Base-by-base conservation (phyloP, 2,329 filamentous ascomycete genomes). In the Eurotiales sp. region DNA sequence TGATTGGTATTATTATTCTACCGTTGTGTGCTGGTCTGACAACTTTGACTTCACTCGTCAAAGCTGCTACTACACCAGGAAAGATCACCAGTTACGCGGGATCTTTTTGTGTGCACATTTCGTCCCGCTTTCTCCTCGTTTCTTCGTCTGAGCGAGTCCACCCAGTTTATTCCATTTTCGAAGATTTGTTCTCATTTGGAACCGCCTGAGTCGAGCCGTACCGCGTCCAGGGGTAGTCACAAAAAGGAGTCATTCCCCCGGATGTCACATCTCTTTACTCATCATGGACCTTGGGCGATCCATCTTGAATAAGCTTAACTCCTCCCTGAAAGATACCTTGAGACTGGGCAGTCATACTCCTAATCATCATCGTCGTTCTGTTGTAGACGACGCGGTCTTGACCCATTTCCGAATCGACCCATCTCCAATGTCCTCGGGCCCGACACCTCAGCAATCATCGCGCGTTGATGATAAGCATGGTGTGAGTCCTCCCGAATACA, bases 231-330 rank as follows among this genome's bases (percentile, higher is more conserved):
- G 34, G 17, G 15, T 15, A 37, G 6, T 17, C 15, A 27, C 15
- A 37, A 36, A 15, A 37, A 37, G 34, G 34, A 37, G 34, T 37
- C 15, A 21, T 21, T 17, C 12, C 15, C 21, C 34, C 21, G 8
- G 34, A 15, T 37, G 11, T 10, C 21, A 11, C 15, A 17, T 17
- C 21, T 15, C 34, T 37, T 37, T 37, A 17, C 47, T 22, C 39
- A 43, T n/a, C 37, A 50, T 50, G 47, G 29, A 50, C 27, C 15
- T 43, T 25, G 29, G 23, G 29, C 43, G 39, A 34, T 50, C 47
- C 29, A 50, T 50, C 29, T 43, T 50, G 29, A 43, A 50, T 50
- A 50, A 36, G 29, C 42, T 39, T 29, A 50, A 21, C 22, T 11
- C 46, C 37, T 8, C 22, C 8, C 34, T 29, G 36, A 49, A 49